phyloP scores from a whole-genome alignment of 148 eudicot species.

The Chenopodium album region DNA sequence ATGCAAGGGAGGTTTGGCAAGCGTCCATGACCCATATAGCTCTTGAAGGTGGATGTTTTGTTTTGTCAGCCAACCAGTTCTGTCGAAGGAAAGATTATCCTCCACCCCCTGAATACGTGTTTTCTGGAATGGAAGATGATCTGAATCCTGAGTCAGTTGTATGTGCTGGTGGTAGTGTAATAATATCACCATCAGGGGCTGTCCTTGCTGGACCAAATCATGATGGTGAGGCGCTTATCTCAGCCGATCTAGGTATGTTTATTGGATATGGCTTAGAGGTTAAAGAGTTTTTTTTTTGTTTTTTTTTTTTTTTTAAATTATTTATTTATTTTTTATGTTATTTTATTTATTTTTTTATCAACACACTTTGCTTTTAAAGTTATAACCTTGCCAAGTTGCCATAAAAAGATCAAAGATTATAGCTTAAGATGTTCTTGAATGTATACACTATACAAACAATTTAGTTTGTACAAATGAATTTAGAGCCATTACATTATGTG shows the following conservation, averaged over 20 bases:
- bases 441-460: no score
- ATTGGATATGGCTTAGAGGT: neutral
- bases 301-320: no score
- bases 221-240: conserved; percentile 86
- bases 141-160: conserved; percentile 85
- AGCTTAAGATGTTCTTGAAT: no score
- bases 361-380: neutral
- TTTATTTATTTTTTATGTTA: no score
- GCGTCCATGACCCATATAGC: conserved; percentile 98
- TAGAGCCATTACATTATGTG: neutral
- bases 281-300: neutral
- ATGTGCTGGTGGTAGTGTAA: conserved; percentile 92
- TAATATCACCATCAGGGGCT: conserved; percentile 82
- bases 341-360: neutral
- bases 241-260: conserved; percentile 81
- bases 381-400: neutral
- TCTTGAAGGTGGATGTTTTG: conserved; percentile 94
- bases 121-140: conserved; percentile 63
- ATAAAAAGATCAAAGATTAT: neutral
- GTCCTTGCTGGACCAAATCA: conserved; percentile 88
- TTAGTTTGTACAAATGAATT: neutral
- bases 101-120: conserved; percentile 78
- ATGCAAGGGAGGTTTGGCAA: conserved; percentile 83
- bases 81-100: conserved; percentile 89
- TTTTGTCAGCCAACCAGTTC: conserved; percentile 85